A percentile compares a stretch with the other conserved stretches of the same genome.
Evolutionary conservation across 2,329 filamentous ascomycete genomes (phyloP).

Genomic region (Aureobasidium subglaciale): DNA sequence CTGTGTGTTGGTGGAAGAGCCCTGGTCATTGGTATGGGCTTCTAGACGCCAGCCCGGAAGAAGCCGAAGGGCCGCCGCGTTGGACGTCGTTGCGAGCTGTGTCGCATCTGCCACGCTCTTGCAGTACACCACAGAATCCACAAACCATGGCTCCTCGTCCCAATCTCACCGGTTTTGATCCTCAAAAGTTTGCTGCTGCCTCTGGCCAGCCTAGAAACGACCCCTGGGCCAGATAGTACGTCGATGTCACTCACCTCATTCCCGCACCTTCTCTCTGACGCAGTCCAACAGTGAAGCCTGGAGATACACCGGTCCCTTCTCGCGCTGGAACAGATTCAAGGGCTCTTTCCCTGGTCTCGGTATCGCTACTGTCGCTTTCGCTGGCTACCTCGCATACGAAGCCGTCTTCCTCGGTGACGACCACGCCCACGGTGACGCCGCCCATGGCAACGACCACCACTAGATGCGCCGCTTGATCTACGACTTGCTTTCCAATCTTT

Average conservation of each 20-base stretch:
- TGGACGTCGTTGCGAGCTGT: background rate
- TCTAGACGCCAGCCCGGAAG: background rate
- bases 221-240: conserved; percentile 58
- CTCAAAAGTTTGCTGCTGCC: conserved; percentile 68
- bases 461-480: conserved; percentile 1
- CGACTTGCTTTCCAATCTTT: background rate
- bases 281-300: conserved; percentile 68
- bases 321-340: conserved; percentile 83
- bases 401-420: conserved; percentile 73
- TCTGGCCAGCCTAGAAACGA: conserved; percentile 55
- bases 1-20: background rate
- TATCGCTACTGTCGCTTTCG: conserved; percentile 85
- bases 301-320: conserved; percentile 87
- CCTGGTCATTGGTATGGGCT: too few species aligned
- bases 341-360: conserved; percentile 81
- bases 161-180: conserved; percentile 90
- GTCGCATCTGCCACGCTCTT: background rate
- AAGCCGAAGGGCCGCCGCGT: background rate
- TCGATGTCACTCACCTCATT: conserved; percentile 5
- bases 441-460: conserved; percentile 20
- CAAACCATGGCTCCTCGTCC: conserved; percentile 47
- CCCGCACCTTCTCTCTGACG: background rate
- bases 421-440: conserved; percentile 24
- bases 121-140: background rate
- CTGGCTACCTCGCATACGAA: conserved; percentile 83